Conservation (phyloP, 345 rosid species). For the Eucalyptus globulus region DNA sequence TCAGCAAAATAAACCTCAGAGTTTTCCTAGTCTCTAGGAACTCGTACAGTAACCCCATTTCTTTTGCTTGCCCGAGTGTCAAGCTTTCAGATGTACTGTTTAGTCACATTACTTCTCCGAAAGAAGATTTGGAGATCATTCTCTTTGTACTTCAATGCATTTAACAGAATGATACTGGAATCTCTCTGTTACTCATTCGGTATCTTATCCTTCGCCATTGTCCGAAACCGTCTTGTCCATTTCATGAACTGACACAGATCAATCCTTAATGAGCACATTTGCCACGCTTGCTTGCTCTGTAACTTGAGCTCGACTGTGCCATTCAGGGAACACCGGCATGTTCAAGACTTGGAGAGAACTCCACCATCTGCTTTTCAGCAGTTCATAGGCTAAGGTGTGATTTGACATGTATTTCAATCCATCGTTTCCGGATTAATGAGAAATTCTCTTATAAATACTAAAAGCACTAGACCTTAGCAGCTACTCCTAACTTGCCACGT, state of each 20-base stretch:
- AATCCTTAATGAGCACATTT: not conserved
- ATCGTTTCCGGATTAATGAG: not conserved
- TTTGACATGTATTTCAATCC: not conserved
- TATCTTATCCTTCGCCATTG: not conserved
- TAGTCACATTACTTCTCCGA: not conserved
- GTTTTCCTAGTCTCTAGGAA: conserved; percentile 2
- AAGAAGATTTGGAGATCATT: not conserved
- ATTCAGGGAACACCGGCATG: not conserved
- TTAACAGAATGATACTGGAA: not conserved
- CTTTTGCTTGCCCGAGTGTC: not conserved
- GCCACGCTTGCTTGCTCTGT: not conserved
- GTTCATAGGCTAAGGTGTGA: not conserved
- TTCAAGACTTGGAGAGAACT: not conserved
- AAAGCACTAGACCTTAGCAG: not conserved
- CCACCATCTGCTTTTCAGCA: not conserved
- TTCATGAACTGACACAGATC: accelerated
- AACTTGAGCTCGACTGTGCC: not conserved
- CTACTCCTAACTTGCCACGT: not conserved
- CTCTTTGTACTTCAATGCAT: not conserved
- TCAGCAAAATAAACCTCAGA: not conserved
- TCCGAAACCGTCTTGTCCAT: not conserved
- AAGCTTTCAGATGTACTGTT: not conserved
- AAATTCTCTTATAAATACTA: not conserved
- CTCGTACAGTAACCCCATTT: not conserved
- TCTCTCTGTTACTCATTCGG: not conserved